Base-by-base conservation (phyloP, 805 yeast genomes). In the Tetrapisispora fleetii region DNA sequence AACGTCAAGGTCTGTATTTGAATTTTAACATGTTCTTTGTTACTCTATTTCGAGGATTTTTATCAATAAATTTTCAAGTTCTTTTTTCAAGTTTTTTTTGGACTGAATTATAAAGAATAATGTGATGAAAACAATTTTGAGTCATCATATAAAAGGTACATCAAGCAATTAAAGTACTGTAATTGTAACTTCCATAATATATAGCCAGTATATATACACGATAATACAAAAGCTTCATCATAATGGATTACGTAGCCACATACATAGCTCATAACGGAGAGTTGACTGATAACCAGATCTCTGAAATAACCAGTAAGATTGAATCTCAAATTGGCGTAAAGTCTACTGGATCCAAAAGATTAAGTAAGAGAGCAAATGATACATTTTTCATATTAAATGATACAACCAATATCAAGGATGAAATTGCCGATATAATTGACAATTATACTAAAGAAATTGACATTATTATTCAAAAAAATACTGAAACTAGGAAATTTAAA, bases 351-450 rank as follows among this genome's bases (percentile, higher is more conserved):
- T 32, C 38, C 2, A 41, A 37, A 30, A 36, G 46, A 13, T 18
- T 47, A 17, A 38, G 46, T 21, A 13, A n/a, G 18, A 21, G 47
- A n/a, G 47, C 50, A 8, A 24, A 13, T 19, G 50, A 48, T 36
- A 4, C 17, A 18, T 48, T 11, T 30, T 48, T 48, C 17, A 7
- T 19, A 3, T 8, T 22, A 17, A 14, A 21, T 24, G 24, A 27
- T 30, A 2, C 16, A 18, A 30, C 18, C 5, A 24, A 37, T 37
- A 19, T 41, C 4, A 88, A 87, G 61, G 91, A 89, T 17, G 79
- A 81, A 55, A 85, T 87, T 62, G 78, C 79, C 56, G 69, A 69
- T 10, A 56, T 67, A n/a, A 54, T 58, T 10, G 69, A 68, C 47
- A 59, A 55, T 1, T 17, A 35, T 30, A 36, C 40, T 24, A 51